phyloP scores from a whole-genome alignment of 2,329 filamentous ascomycete genomes.

The Pestalotiopsis sp. region DNA sequence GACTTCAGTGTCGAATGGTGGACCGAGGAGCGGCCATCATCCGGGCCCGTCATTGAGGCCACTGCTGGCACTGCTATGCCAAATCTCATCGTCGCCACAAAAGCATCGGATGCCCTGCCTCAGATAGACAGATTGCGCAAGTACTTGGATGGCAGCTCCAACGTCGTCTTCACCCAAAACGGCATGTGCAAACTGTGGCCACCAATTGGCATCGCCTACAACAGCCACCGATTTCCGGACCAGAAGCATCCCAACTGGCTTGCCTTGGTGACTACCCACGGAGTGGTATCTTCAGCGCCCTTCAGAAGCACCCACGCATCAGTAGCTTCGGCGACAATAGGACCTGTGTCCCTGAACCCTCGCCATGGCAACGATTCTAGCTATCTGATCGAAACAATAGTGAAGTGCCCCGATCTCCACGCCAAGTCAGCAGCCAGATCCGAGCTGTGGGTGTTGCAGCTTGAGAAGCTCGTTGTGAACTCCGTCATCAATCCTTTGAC shows the following conservation, averaged over 20 bases:
- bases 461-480: conserved; percentile 86
- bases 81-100: conserved; percentile 79
- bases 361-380: conserved; percentile 13
- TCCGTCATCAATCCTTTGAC: conserved; percentile 84
- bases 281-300: conserved; percentile 50
- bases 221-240: conserved; percentile 38
- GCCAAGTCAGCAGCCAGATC: conserved; percentile 39
- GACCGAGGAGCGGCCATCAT: conserved; percentile 43
- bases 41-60: conserved; percentile 41
- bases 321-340: conserved; percentile 48
- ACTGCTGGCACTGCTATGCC: conserved; percentile 50
- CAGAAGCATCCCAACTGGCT: conserved; percentile 66
- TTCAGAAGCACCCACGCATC: conserved; percentile 57
- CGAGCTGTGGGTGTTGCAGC: conserved; percentile 63
- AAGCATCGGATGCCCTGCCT: conserved; percentile 67
- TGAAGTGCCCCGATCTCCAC: conserved; percentile 43
- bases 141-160: conserved; percentile 65
- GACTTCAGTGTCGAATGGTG: conserved; percentile 57
- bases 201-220: conserved; percentile 48
- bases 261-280: conserved; percentile 63
- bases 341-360: conserved; percentile 41
- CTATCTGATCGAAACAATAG: conserved; percentile 45
- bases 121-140: conserved; percentile 60
- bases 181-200: conserved; percentile 74
- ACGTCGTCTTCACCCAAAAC: conserved; percentile 84